phyloP scores from a whole-genome alignment of 371 early-diverging fungal genomes.

The Lichtheimia hyalospora region DNA sequence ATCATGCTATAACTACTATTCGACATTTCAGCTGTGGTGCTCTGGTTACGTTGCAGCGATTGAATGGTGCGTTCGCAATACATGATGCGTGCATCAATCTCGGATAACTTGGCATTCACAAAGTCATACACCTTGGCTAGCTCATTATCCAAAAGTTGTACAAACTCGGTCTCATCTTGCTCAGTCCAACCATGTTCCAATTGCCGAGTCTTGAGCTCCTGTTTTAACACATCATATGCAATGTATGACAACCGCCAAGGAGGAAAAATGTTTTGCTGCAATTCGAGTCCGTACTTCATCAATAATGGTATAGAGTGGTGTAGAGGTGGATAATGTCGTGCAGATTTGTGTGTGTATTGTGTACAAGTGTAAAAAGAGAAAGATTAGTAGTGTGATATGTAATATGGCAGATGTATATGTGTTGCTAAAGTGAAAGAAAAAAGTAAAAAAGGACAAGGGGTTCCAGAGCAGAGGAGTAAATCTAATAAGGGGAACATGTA shows the following conservation, averaged over 20 bases:
- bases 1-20: slow-evolving; percentile 59
- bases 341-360: no score
- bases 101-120: slow-evolving; percentile 83
- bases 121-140: slow-evolving; percentile 81
- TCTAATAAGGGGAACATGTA: slow-evolving; percentile 3
- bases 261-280: slow-evolving; percentile 62
- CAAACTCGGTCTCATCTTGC: slow-evolving; percentile 79
- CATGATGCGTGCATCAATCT: slow-evolving; percentile 78
- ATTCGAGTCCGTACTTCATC: slow-evolving; percentile 87
- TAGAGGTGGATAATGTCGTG: neutral
- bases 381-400: neutral
- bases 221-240: slow-evolving; percentile 78
- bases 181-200: slow-evolving; percentile 52
- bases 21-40: slow-evolving; percentile 22
- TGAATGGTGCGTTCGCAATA: slow-evolving; percentile 58
- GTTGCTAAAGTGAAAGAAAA: neutral
- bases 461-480: slow-evolving; percentile 1
- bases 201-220: slow-evolving; percentile 64
- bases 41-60: slow-evolving; percentile 26
- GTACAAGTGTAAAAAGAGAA: neutral
- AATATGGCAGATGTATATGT: neutral
- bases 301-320: neutral
- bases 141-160: slow-evolving; percentile 80
- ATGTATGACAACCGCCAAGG: slow-evolving; percentile 87
- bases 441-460: slow-evolving; percentile 3